A percentile compares a stretch with the other conserved stretches of the same genome.
phyloP scores from a whole-genome alignment of 345 rosid genomes.

The Mangifera indica region DNA sequence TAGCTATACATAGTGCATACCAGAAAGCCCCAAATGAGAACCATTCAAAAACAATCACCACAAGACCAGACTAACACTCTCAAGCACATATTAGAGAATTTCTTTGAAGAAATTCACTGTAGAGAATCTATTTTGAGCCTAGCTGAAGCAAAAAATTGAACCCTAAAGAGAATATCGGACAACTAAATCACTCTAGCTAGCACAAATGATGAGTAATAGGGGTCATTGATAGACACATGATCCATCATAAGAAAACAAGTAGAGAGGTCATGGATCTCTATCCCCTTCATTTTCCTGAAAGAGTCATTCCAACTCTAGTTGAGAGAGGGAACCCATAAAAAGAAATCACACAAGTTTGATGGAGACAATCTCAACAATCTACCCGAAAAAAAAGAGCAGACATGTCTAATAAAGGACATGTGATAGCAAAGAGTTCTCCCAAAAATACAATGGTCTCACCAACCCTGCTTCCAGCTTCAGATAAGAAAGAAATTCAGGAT shows the following conservation, averaged over 20 bases:
- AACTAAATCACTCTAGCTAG: neutral
- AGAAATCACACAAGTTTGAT: neutral
- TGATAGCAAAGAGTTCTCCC: neutral
- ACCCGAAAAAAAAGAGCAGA: neutral
- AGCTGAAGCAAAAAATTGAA: neutral
- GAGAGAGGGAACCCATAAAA: neutral
- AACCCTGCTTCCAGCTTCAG: neutral
- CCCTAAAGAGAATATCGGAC: neutral
- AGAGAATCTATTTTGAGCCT: neutral
- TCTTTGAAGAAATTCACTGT: too few relatives aligned
- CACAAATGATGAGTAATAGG: neutral
- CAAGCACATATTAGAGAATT: neutral
- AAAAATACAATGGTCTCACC: too few relatives aligned
- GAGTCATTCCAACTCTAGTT: neutral
- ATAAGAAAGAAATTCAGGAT: neutral
- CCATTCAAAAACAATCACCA: too few relatives aligned
- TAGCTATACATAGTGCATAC: too few relatives aligned
- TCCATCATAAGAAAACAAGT: neutral
- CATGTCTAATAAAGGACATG: neutral
- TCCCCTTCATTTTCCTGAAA: neutral
- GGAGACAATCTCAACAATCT: neutral
- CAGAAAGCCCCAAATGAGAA: too few relatives aligned
- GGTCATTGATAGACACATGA: neutral
- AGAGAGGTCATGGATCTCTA: neutral
- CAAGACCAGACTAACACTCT: too few relatives aligned